Evolutionary conservation across 2,329 filamentous ascomycete genomes (phyloP).

Genomic region (Ophiostoma himal-ulmi): DNA sequence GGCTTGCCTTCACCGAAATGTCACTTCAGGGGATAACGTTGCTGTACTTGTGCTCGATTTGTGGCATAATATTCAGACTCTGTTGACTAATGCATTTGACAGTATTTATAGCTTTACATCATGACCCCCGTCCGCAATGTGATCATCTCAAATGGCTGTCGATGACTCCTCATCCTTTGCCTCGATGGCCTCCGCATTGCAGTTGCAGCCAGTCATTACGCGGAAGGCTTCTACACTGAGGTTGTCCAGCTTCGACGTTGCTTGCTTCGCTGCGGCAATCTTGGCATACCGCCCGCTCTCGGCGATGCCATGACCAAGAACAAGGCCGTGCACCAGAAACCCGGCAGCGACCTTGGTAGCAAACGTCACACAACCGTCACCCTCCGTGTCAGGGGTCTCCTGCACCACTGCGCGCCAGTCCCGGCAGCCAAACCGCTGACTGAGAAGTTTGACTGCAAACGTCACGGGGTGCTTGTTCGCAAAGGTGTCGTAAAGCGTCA

Average conservation of each 20-base stretch:
- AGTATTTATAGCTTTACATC: neutral
- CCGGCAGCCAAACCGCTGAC: conserved; percentile 59
- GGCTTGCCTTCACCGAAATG: too few relatives aligned
- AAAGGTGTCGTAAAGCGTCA: conserved; percentile 80
- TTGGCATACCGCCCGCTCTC: conserved; percentile 69
- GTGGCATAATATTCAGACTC: neutral
- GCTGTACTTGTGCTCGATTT: neutral
- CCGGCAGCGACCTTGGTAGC: conserved; percentile 55
- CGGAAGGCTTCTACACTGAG: conserved; percentile 54
- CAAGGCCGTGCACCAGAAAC: conserved; percentile 67
- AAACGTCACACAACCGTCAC: conserved; percentile 29
- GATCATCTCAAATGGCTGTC: conserved; percentile 14
- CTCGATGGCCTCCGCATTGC: conserved; percentile 33
- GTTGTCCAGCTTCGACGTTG: conserved; percentile 43
- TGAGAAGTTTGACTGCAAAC: conserved; percentile 59
- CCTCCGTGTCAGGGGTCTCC: conserved; percentile 41
- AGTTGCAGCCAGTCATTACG: conserved; percentile 57
- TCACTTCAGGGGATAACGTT: too few relatives aligned
- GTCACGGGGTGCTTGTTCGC: conserved; percentile 83
- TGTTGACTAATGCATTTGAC: neutral
- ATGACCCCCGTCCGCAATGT: neutral
- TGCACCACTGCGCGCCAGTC: conserved; percentile 51
- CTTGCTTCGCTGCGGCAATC: conserved; percentile 56
- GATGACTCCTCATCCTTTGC: conserved; percentile 4
- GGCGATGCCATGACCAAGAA: conserved; percentile 57